These are phyloP conservation scores for Fusarium continuum DNA, from an alignment of 2,329 filamentous ascomycete genomes.

Conservation along the genomic window DNA sequence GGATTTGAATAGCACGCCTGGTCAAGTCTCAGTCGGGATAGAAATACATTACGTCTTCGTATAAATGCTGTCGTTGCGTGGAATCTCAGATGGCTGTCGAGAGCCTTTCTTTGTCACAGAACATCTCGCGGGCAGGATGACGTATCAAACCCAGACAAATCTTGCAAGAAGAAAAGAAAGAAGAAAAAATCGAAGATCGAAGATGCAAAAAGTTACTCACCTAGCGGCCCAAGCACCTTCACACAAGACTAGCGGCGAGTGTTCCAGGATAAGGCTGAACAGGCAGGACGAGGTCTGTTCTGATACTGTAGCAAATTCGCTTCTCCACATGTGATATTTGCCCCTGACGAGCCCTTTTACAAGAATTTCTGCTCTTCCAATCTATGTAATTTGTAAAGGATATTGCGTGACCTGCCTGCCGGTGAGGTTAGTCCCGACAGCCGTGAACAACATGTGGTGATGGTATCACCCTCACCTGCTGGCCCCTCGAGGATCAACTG, in stretches of 20 bases:
- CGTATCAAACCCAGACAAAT: neutral
- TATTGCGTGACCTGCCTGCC: neutral
- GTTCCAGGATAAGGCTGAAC: slow-evolving; percentile 1
- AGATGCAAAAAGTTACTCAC: no score
- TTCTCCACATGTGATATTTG: neutral
- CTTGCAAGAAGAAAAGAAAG: neutral
- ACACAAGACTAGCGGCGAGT: neutral
- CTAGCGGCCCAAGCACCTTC: neutral
- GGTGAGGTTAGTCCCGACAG: neutral
- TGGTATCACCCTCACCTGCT: neutral
- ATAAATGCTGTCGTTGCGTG: no score
- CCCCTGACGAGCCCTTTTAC: neutral
- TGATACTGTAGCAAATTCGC: neutral
- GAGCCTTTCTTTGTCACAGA: no score
- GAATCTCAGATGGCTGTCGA: no score
- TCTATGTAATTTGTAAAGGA: neutral
- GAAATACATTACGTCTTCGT: no score
- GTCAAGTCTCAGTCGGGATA: neutral
- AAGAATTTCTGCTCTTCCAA: neutral
- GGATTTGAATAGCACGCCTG: neutral
- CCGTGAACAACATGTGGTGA: neutral
- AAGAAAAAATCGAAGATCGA: no score
- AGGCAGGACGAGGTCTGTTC: neutral
- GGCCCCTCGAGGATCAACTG: neutral
- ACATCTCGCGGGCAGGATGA: no score